Base-by-base conservation (phyloP, 228 moss, liverwort and hornwort genomes). In the Sphagnum fallax region DNA sequence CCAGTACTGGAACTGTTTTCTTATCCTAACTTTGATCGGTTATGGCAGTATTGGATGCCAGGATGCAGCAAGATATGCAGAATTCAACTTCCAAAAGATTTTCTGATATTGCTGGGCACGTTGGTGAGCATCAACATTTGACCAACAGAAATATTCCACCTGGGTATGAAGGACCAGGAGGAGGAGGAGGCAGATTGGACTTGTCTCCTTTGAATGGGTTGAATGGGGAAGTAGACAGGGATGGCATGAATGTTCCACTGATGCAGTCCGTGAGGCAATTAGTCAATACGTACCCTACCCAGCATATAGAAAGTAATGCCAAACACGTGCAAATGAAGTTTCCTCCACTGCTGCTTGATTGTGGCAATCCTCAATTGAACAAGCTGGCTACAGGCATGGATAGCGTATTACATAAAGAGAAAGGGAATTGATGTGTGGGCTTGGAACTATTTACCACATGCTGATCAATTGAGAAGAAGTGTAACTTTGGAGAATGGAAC, bases 21-120 rank as follows among this genome's bases (percentile, higher is more conserved):
- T 52, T 48, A 70, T 14, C 4, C 4, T 8, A 51, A 64, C 71
- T 64, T 16, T 8, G 74, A 58, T 52, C 4, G 18, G 69, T 12
- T 61, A 10, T 63, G 7, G 18, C 80, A 90, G 92, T 78, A 53
- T 79, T 80, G 82, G 88, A 88, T 50, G 81, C 75, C 52, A 85
- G 83, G 57, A 63, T 83, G 72, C 90, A 84, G 51, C 82, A 82
- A 60, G 82, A 80, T 16, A 51, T 75, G 51, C 88, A 87, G 62
- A 83, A 83, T 69, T 72, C 76, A 63, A 78, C 76, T 53, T 68
- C 62, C 70, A 75, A 74, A 73, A 79, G 67, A 48, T 84, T 86
- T 69, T 84, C 83, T 75, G 83, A 78, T 51, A 74, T 72, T 76
- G 74, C 75, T 53, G 88, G 71, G 48, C 77, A 78, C 63, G 66